Percentiles rank a stretch among this genome's conserved stretches.
Conservation (phyloP, 2,329 filamentous ascomycete genomes). For the Furcasterigmium sp. region DNA sequence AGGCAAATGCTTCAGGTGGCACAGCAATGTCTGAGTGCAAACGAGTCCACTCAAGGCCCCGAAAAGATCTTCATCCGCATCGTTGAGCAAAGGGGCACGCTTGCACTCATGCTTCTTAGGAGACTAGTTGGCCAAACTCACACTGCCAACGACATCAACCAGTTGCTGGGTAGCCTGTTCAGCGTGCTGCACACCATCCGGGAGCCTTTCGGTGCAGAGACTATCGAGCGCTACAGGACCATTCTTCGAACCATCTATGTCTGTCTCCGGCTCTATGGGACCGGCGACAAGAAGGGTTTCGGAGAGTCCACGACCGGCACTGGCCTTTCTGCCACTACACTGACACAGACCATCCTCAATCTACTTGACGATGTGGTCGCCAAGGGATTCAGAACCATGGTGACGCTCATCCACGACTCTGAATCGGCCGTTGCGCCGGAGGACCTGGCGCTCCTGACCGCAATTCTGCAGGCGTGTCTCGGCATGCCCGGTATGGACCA, state of each 20-base stretch:
- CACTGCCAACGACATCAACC: slow-evolving; percentile 43
- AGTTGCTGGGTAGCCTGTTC: slow-evolving; percentile 45
- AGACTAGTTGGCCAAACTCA: slow-evolving; percentile 60
- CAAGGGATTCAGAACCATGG: slow-evolving; percentile 75
- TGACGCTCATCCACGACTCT: slow-evolving; percentile 75
- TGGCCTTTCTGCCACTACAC: slow-evolving; percentile 33
- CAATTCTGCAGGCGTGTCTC: slow-evolving; percentile 79
- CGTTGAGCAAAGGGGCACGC: slow-evolving; percentile 68
- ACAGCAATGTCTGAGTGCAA: slow-evolving; percentile 72
- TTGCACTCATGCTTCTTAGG: slow-evolving; percentile 79
- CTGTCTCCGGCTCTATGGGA: slow-evolving; percentile 62
- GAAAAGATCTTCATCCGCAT: slow-evolving; percentile 79
- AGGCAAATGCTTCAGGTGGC: slow-evolving; percentile 70
- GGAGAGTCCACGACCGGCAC: slow-evolving; percentile 12
- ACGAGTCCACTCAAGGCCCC: slow-evolving; percentile 65
- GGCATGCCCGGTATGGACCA: slow-evolving; percentile 71
- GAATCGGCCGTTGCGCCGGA: slow-evolving; percentile 61
- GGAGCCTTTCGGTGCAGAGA: slow-evolving; percentile 45
- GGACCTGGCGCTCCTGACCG: slow-evolving; percentile 83
- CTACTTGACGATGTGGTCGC: slow-evolving; percentile 76
- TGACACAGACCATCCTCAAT: slow-evolving; percentile 65
- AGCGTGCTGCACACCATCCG: slow-evolving; percentile 48
- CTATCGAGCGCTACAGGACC: slow-evolving; percentile 70
- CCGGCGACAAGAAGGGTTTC: slow-evolving; percentile 20
- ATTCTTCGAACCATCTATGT: slow-evolving; percentile 83